Percentiles rank a stretch among this genome's conserved stretches.
These are phyloP conservation scores for Clathrospora elynae DNA, from an alignment of 2,329 filamentous ascomycete species.

Conservation along the genomic window DNA sequence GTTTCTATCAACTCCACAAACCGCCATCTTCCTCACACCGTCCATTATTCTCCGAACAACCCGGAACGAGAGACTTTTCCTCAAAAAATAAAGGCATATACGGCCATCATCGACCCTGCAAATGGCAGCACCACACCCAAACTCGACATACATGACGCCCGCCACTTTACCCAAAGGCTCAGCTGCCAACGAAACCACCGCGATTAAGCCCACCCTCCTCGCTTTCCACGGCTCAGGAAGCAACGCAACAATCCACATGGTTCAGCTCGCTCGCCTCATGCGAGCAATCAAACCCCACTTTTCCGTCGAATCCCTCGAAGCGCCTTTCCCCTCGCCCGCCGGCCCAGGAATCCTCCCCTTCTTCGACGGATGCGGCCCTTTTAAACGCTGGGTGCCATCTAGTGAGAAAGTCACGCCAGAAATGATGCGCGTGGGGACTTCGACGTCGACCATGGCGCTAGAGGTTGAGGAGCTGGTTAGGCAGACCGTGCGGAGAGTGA, in stretches of 20 bases:
- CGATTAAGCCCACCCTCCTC: slow-evolving; percentile 41
- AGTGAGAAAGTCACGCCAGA: slow-evolving; percentile 23
- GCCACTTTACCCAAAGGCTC: too few species aligned
- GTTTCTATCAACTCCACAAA: too few species aligned
- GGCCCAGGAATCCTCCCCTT: slow-evolving; percentile 47
- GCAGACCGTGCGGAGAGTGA: slow-evolving; percentile 19
- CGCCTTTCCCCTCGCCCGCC: slow-evolving; percentile 39
- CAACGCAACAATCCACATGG: slow-evolving; percentile 40
- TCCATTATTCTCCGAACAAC: too few species aligned
- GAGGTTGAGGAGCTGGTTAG: slow-evolving; percentile 32
- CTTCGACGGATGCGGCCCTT: slow-evolving; percentile 48
- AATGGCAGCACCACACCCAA: slow-evolving; percentile 4
- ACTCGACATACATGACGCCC: slow-evolving; percentile 4
- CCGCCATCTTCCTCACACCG: too few species aligned
- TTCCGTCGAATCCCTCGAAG: slow-evolving; percentile 26
- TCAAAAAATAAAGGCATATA: too few species aligned
- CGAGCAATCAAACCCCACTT: slow-evolving; percentile 33
- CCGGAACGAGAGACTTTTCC: too few species aligned
- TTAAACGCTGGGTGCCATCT: slow-evolving; percentile 39
- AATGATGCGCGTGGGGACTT: slow-evolving; percentile 22
- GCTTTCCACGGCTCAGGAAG: slow-evolving; percentile 46
- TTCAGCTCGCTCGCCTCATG: slow-evolving; percentile 41
- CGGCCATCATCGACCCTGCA: too few species aligned
- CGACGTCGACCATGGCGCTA: slow-evolving; percentile 16
- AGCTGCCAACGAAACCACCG: too few species aligned